Percentiles rank a stretch among this genome's conserved stretches.
Conservation (phyloP, 2,329 filamentous ascomycete genomes). For the Scedosporium dehoogii region DNA sequence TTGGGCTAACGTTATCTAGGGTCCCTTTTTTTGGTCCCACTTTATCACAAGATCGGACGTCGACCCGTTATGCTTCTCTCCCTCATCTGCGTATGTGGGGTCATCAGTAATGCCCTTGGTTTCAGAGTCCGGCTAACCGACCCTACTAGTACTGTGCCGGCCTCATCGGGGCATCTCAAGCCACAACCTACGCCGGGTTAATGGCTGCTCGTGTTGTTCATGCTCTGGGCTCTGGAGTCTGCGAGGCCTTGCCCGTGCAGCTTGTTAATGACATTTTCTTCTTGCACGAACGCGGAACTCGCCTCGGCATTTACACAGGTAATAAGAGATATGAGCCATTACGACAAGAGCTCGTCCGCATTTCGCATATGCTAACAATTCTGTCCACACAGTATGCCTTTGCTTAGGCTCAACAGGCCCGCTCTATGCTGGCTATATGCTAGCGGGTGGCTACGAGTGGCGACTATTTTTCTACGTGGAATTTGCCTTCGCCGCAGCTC, state of each 20-base stretch:
- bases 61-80: conserved; percentile 32
- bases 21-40: conserved; percentile 44
- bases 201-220: conserved; percentile 30
- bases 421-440: conserved; percentile 51
- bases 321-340: conserved; percentile 12
- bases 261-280: conserved; percentile 37
- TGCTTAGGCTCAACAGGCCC: conserved; percentile 46
- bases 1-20: conserved; percentile 15
- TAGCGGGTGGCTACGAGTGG: conserved; percentile 47
- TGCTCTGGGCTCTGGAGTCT: conserved; percentile 30
- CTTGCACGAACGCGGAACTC: conserved; percentile 36
- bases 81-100: conserved; percentile 20
- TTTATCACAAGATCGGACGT: conserved; percentile 41
- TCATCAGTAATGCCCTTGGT: not conserved
- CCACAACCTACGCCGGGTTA: conserved; percentile 23
- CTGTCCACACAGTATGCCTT: conserved; percentile 31
- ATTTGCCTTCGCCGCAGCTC: conserved; percentile 32
- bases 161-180: conserved; percentile 26
- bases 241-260: conserved; percentile 34
- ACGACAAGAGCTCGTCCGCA: not conserved
- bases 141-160: conserved; percentile 26
- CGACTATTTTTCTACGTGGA: conserved; percentile 52
- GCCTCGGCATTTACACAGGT: conserved; percentile 50
- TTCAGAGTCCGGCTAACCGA: not conserved
- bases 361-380: not conserved